Evolutionary conservation across 257 asterid genomes (phyloP).

Genomic region (Verbascum thapsus): DNA sequence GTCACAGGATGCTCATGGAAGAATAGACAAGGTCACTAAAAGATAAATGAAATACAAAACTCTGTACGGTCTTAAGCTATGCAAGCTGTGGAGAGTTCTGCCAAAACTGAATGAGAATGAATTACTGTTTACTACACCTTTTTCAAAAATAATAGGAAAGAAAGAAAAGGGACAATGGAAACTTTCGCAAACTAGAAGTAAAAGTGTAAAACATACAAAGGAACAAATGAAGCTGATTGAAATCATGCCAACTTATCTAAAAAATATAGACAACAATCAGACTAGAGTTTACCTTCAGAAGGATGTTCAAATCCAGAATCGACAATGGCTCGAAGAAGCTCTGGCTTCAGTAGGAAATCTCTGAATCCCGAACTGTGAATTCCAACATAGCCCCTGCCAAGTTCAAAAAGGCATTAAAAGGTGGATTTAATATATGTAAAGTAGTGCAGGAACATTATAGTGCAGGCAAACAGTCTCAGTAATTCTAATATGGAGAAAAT

Average conservation of each 20-base stretch:
- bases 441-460: neutral
- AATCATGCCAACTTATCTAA: neutral
- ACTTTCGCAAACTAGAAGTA: neutral
- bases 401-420: neutral
- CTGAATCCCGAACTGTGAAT: constrained; percentile 53
- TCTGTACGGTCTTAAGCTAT: neutral
- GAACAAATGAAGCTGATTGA: neutral
- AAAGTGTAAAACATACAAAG: constrained; percentile 3
- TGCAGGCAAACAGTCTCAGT: neutral
- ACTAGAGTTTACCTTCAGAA: constrained; percentile 39
- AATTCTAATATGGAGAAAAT: neutral
- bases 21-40: neutral
- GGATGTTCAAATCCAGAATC: constrained; percentile 55
- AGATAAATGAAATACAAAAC: neutral
- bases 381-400: constrained; percentile 47
- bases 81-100: neutral
- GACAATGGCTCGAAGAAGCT: constrained; percentile 50
- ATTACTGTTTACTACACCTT: neutral
- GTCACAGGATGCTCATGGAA: neutral
- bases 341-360: constrained; percentile 51
- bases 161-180: no score
- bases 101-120: neutral
- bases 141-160: no score
- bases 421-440: constrained; percentile 5
- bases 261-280: neutral